Base-by-base conservation (phyloP, 2,329 filamentous ascomycete species). In the Colletotrichum abscissum region DNA sequence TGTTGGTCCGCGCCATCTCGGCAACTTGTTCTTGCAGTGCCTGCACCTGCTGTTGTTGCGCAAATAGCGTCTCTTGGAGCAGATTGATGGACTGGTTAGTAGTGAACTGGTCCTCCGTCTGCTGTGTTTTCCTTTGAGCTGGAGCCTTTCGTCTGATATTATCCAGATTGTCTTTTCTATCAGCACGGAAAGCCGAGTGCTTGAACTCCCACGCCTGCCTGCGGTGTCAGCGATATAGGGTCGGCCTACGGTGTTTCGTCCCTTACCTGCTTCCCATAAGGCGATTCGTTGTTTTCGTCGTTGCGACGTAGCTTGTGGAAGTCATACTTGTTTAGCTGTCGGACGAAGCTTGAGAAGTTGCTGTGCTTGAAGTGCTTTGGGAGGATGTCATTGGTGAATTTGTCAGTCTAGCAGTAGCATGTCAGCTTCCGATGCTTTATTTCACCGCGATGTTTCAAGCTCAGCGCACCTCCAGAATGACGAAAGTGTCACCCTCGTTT, bases 321-420 rank as follows among this genome's bases (percentile, higher is more conserved):
- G 81, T 98, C 95, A 83, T 97, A 98, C 82, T 98, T 98, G 86
- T 98, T 98, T 72, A 98, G 86, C 82, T 98, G 95, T 62, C 95
- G 93, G 72, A 98, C 95, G 81, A 98, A 98, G 84, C 95, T 98
- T 38, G 95, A 95, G 86, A 98, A 98, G 82, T 98, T 98, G 89
- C 95, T 97, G 85, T 98, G 97, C 84, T 99, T 99, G 88, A 99
- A 99, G 80, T 98, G 95, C 81, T 98, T 98, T 2, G 97, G 97
- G 19, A 99, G 90, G 78, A 99, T 97, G 52, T 94, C 93, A 82
- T 98, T 98, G 26, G 97, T 98, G 80, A 99, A 99, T 83, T 97
- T 98, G 82, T 98, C 96, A 83, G 97, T 97, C 96, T 98, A 82
- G 65, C 52, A 28, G 16, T 49, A 26, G 16, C 22, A 22, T 11